Conservation (phyloP, 495 filamentous ascomycete species). For the Tuber borchii region DNA sequence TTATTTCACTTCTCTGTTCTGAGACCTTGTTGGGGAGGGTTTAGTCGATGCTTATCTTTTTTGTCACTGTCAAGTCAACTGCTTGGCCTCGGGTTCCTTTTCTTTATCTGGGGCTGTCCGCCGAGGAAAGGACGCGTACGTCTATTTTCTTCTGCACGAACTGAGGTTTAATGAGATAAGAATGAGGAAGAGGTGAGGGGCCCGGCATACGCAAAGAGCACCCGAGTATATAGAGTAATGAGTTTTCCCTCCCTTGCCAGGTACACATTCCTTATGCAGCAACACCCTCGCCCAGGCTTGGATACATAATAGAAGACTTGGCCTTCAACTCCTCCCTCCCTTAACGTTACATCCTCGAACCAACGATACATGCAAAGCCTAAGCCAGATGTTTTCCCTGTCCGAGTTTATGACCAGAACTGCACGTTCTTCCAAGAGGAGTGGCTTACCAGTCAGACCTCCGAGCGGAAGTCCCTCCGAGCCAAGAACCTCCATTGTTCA, state of each 20-base stretch:
- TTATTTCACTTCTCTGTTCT: background rate
- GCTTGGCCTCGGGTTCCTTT: background rate
- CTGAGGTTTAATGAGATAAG: conserved; percentile 4
- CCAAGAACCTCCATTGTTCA: background rate
- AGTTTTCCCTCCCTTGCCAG: background rate
- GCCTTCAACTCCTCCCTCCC: background rate
- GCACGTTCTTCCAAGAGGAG: background rate
- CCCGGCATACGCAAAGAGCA: background rate
- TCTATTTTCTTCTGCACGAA: conserved; percentile 1
- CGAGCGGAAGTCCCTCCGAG: background rate
- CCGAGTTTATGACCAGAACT: background rate
- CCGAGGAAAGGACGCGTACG: background rate
- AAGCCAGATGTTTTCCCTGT: conserved; percentile 1
- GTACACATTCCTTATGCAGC: background rate
- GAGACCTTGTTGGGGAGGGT: background rate
- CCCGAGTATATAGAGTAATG: background rate
- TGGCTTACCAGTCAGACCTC: background rate
- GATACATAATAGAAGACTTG: conserved; percentile 4
- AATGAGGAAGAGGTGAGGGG: conserved; percentile 4
- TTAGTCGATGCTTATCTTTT: background rate
- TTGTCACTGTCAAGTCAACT: background rate
- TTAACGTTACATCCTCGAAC: background rate
- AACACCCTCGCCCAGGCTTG: background rate
- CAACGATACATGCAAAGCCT: background rate
- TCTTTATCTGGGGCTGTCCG: background rate